Evolutionary conservation across 768 basidiomycete genomes (phyloP), one percentile per base, ranked within the genome.

Genomic region (Podaxis sp.): DNA sequence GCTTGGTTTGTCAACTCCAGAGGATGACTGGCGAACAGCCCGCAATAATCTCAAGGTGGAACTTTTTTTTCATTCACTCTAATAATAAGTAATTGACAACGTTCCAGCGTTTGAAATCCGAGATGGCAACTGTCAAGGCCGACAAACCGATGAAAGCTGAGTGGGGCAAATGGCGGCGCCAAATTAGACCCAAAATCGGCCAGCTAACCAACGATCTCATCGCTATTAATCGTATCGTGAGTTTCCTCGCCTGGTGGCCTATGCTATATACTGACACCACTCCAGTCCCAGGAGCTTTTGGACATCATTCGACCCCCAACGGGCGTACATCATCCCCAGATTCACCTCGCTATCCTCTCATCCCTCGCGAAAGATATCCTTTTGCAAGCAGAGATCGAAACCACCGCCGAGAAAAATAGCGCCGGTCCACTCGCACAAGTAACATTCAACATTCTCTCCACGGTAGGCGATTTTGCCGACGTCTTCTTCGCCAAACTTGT

Each of bases 371-470:
- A 98, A 70, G 78, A 86, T 16, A 87, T 98, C 62, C 80, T 98
- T 47, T 80, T 91, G 36, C 96, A 98, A 75, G 95, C 95, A 16
- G 95, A 97, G 76, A 90, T 88, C 0, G 96, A 98, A 72, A 91
- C 96, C 7, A 80, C 90, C 1, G 94, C 95, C 2, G 91, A 95
- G 73, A 87, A 90, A 67, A 85, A 86, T 32, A 89, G 90, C 23
- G 95, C 94, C 0, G 78, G 81, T 38, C 96, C 96, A 0, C 82
- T 99, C 23, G 92, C 91, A 0, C 82, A 84, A 35, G 84, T 97
- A 10, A 74, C 91, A 2, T 81, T 89, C 63, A 86, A 82, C 63
- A 79, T 98, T 32, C 80, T 94, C 57, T 80, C 86, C 54, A 67
- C 66, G 13, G 69, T 82, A 0, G 73, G 86, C 2, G 76, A 79